These are phyloP conservation scores for Alternaria incomplexa DNA, from an alignment of 2,329 filamentous ascomycete genomes.

Conservation along the genomic window DNA sequence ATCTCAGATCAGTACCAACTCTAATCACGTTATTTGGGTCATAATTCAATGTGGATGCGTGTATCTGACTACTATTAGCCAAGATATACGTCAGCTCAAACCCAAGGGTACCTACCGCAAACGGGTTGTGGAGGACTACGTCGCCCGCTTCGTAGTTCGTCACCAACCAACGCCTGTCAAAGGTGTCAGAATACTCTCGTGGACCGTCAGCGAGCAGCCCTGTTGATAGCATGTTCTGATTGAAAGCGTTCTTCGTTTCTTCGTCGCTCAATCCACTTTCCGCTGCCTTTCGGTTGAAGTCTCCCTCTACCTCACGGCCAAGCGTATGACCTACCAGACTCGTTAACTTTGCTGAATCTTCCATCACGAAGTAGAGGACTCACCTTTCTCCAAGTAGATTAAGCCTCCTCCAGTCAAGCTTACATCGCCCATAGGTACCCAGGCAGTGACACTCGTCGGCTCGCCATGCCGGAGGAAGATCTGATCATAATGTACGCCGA, in stretches of 20 bases:
- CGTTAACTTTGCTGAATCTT: neutral
- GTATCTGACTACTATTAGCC: conserved; percentile 53
- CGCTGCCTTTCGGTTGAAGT: conserved; percentile 58
- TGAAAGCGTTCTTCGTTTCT: conserved; percentile 54
- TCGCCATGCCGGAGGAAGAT: conserved; percentile 64
- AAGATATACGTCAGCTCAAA: no score
- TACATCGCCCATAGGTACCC: conserved; percentile 64
- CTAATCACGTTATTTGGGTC: conserved; percentile 60
- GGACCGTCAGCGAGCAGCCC: conserved; percentile 61
- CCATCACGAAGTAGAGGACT: neutral
- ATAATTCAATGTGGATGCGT: conserved; percentile 63
- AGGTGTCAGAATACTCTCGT: conserved; percentile 51
- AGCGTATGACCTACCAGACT: conserved; percentile 49
- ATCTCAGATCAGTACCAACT: conserved; percentile 63
- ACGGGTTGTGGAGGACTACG: conserved; percentile 50
- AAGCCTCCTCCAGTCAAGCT: conserved; percentile 62
- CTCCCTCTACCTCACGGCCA: conserved; percentile 58
- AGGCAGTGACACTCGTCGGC: conserved; percentile 62
- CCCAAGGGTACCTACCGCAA: conserved; percentile 19
- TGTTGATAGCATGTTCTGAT: conserved; percentile 64
- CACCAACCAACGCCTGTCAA: conserved; percentile 58
- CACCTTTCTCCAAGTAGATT: conserved; percentile 63
- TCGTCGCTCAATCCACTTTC: conserved; percentile 59
- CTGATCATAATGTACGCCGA: conserved; percentile 67
- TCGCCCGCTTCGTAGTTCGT: conserved; percentile 62